Percentiles rank a stretch among this genome's conserved stretches.
Evolutionary conservation across 805 yeast species (phyloP).

Genomic region (Kodamaea fukazawae): DNA sequence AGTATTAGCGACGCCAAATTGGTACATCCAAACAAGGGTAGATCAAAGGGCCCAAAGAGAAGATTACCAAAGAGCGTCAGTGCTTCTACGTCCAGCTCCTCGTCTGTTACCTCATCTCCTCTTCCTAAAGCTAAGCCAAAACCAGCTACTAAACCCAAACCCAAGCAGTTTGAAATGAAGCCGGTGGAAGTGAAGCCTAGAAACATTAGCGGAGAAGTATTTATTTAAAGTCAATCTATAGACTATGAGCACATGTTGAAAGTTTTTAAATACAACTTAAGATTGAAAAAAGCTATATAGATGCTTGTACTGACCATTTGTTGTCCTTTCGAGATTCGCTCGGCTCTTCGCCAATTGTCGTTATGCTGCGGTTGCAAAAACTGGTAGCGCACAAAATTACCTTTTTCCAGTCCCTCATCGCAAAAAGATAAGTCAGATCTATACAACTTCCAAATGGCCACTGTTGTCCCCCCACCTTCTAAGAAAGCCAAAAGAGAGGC

Average conservation of each 20-base stretch:
- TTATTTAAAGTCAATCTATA: constrained; percentile 19
- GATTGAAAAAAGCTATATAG: too few species aligned
- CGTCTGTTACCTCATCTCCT: neutral
- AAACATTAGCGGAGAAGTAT: constrained; percentile 30
- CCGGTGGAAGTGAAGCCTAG: constrained; percentile 22
- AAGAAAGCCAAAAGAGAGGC: constrained; percentile 84
- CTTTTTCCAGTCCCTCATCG: constrained; percentile 4
- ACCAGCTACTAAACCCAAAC: constrained; percentile 7
- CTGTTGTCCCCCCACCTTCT: constrained; percentile 89
- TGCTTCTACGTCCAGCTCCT: neutral
- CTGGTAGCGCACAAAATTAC: constrained; percentile 3
- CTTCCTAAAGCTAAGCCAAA: neutral
- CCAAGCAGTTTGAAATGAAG: constrained; percentile 16
- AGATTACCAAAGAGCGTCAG: constrained; percentile 36
- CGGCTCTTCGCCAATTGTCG: too few species aligned
- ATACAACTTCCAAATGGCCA: constrained; percentile 60
- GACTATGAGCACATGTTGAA: too few species aligned
- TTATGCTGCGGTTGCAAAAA: too few species aligned
- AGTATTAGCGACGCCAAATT: constrained; percentile 23
- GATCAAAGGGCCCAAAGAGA: constrained; percentile 54
- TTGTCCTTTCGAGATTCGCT: too few species aligned
- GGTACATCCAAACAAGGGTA: constrained; percentile 43
- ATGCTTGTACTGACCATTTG: too few species aligned
- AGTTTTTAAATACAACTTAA: too few species aligned
- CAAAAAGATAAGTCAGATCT: constrained; percentile 1